These are phyloP conservation scores for Shiraia sp. DNA, from an alignment of 2,329 filamentous ascomycete genomes.

Conservation along the genomic window DNA sequence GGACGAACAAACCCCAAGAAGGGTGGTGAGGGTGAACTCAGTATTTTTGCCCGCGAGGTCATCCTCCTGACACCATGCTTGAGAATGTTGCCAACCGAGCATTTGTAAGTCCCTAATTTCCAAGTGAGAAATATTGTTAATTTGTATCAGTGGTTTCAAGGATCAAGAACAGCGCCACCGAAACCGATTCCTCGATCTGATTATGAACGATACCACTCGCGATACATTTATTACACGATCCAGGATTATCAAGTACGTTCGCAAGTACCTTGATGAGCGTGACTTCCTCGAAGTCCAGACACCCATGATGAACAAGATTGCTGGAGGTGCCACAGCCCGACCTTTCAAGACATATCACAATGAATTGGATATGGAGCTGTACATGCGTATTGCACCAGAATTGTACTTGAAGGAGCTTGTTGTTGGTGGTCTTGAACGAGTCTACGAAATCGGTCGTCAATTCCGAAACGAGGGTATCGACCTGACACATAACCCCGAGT, in stretches of 20 bases:
- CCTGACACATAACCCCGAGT: conserved; percentile 96
- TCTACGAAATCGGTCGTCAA: conserved; percentile 93
- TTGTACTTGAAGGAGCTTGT: conserved; percentile 96
- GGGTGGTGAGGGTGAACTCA: conserved; percentile 87
- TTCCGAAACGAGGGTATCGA: conserved; percentile 94
- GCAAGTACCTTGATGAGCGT: conserved; percentile 81
- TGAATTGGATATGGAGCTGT: conserved; percentile 91
- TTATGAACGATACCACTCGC: conserved; percentile 90
- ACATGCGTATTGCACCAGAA: conserved; percentile 92
- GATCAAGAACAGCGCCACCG: conserved; percentile 92
- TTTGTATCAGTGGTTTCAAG: conserved; percentile 77
- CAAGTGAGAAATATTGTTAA: conserved; percentile 2
- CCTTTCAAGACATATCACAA: conserved; percentile 97
- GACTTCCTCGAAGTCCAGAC: conserved; percentile 96
- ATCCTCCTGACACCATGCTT: conserved; percentile 87
- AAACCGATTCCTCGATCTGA: conserved; percentile 91
- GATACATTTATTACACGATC: conserved; percentile 83
- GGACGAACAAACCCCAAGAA: conserved; percentile 88
- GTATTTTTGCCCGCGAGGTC: conserved; percentile 87
- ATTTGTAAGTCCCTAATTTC: conserved; percentile 51
- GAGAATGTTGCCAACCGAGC: conserved; percentile 79
- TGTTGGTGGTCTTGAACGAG: conserved; percentile 89
- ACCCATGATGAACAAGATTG: conserved; percentile 92
- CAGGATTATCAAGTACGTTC: conserved; percentile 87
- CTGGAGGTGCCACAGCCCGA: conserved; percentile 92